These are phyloP conservation scores for Lachnellula cervina DNA, from an alignment of 2,329 filamentous ascomycete genomes.

Conservation along the genomic window DNA sequence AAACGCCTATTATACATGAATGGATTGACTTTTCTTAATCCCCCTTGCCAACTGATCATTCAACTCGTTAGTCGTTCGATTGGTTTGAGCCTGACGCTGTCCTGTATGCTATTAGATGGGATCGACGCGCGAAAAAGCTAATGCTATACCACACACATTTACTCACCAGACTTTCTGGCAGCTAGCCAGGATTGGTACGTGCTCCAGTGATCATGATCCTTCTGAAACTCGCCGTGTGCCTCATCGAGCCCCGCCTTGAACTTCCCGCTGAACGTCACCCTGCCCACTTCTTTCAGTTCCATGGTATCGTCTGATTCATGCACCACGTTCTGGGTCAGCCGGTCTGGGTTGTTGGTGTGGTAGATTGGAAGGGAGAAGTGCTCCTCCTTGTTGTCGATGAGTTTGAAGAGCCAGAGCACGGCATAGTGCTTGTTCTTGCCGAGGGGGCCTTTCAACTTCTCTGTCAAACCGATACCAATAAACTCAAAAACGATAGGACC, in stretches of 20 bases:
- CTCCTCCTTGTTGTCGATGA: constrained; percentile 13
- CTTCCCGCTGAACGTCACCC: constrained; percentile 8
- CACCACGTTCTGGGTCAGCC: constrained; percentile 15
- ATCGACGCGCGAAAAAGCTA: background rate
- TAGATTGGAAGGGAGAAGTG: constrained; percentile 14
- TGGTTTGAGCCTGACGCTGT: constrained; percentile 11
- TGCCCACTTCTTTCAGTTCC: constrained; percentile 11
- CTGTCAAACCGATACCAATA: background rate
- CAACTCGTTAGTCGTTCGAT: constrained; percentile 7
- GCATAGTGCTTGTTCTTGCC: constrained; percentile 16
- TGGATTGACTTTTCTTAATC: constrained; percentile 12
- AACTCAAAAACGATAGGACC: constrained; percentile 14
- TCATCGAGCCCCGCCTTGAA: constrained; percentile 18
- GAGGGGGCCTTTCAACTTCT: constrained; percentile 10
- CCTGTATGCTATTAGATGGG: constrained; percentile 4
- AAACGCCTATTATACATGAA: constrained; percentile 7
- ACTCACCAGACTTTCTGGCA: constrained; percentile 14
- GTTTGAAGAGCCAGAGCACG: constrained; percentile 13
- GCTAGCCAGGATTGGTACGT: constrained; percentile 14
- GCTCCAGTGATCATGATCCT: constrained; percentile 11
- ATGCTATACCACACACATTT: constrained; percentile 5
- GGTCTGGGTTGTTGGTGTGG: constrained; percentile 14
- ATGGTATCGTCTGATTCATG: constrained; percentile 10
- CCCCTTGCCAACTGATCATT: constrained; percentile 11
- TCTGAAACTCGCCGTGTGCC: constrained; percentile 11